These are phyloP conservation scores for Stagonosporopsis vannaccii DNA, from an alignment of 2,329 filamentous ascomycete genomes.

Conservation along the genomic window DNA sequence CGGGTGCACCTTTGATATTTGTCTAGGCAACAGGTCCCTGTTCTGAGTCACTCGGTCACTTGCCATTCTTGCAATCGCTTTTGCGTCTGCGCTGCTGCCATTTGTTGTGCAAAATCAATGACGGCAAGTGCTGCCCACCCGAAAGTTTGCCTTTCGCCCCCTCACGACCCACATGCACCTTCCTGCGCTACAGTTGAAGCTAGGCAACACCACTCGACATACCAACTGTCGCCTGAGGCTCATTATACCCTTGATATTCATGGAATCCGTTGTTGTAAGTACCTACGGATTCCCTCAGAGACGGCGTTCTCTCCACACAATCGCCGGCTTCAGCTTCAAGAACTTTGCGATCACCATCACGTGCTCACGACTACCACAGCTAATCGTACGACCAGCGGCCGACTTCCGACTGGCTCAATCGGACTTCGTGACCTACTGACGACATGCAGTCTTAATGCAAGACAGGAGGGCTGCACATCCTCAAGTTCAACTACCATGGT, in stretches of 20 bases:
- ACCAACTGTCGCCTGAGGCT: not conserved
- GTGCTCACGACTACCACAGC: not conserved
- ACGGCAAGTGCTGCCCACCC: slow-evolving; percentile 9
- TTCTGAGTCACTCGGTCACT: not conserved
- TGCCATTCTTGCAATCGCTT: not conserved
- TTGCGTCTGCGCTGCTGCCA: slow-evolving; percentile 5
- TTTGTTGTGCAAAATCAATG: slow-evolving; percentile 10
- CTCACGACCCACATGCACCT: slow-evolving; percentile 12
- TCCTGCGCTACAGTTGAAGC: slow-evolving; percentile 5
- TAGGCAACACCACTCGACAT: slow-evolving; percentile 5
- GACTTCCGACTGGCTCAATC: too few species aligned
- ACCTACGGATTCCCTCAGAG: not conserved
- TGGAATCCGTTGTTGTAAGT: not conserved
- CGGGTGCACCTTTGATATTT: slow-evolving; percentile 1
- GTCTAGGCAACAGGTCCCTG: not conserved
- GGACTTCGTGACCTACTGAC: not conserved
- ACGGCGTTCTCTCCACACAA: not conserved
- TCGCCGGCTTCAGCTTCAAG: not conserved
- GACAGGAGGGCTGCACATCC: not conserved
- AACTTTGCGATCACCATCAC: not conserved
- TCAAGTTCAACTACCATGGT: too few species aligned
- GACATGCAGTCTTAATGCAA: not conserved
- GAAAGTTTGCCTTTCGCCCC: slow-evolving; percentile 15
- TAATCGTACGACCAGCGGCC: slow-evolving; percentile 2
- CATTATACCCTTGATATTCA: too few species aligned